phyloP scores from a whole-genome alignment of 2,329 filamentous ascomycete genomes.

The Ophiostoma perfectum region DNA sequence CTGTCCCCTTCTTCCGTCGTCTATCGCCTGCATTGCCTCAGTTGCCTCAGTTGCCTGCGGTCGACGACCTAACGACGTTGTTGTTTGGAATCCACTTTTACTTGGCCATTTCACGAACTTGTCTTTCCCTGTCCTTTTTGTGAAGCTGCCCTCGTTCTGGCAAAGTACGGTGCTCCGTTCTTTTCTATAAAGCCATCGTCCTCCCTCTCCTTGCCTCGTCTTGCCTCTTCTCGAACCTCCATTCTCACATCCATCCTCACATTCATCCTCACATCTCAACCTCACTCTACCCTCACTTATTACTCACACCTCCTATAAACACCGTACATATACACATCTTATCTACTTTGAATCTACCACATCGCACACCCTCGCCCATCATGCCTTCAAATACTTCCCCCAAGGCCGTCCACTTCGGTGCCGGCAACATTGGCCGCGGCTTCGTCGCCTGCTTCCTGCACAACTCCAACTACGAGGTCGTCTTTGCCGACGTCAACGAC shows the following conservation, averaged over 20 bases:
- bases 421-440: slow-evolving; percentile 79
- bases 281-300: background rate
- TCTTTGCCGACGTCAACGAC: slow-evolving; percentile 94
- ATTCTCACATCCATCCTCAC: background rate
- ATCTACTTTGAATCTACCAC: slow-evolving; percentile 1
- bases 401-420: slow-evolving; percentile 79
- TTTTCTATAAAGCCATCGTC: slow-evolving; percentile 15
- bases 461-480: slow-evolving; percentile 89
- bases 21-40: slow-evolving; percentile 9
- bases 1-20: background rate
- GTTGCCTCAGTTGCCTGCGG: background rate
- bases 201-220: background rate
- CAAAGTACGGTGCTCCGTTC: background rate
- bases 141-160: background rate
- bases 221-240: background rate
- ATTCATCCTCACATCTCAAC: background rate
- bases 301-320: background rate
- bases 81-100: background rate
- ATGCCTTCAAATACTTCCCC: slow-evolving; percentile 34
- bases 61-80: background rate
- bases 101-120: slow-evolving; percentile 10
- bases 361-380: slow-evolving; percentile 9
- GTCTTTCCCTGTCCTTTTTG: slow-evolving; percentile 10
- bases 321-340: background rate
- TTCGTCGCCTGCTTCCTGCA: slow-evolving; percentile 90